Base-by-base conservation (phyloP, 345 rosid species). In the Adansonia digitata region DNA sequence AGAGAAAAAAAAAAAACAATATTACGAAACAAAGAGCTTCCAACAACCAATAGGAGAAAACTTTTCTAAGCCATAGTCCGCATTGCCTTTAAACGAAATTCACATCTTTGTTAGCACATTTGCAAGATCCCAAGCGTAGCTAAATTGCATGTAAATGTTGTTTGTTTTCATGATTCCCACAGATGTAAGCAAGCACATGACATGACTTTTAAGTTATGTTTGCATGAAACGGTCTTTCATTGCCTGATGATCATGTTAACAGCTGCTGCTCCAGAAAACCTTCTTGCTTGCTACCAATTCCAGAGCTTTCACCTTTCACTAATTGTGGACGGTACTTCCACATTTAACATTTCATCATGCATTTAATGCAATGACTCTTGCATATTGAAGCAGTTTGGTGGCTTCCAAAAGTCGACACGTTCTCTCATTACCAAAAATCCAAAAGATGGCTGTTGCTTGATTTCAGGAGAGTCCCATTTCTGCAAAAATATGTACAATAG, bases 361-460 rank as follows among this genome's bases (percentile, higher is more conserved):
- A 68, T 27, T 29, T 69, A 59, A 48, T 69, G 72, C 56, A 34
- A 68, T 27, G 14, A 48, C 22, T 18, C 17, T 8, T 5, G 73
- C 29, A 51, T 5, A n/a, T 5, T 42, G 29, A 69, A 69, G 73
- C 45, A 69, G 17, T 31, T 29, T 20, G 60, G 20, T 31, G 63
- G 60, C 26, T 18, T 49, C 26, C 73, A 31, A 31, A 69, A 69
- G 5, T 34, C 10, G 9, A 29, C 59, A 10, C 56, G 11, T 17
- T 68, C 15, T 72, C 53, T 42, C 37, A n/a, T 42, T 26, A 57
- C 55, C 67, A 72, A 18, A 72, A 10, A 26, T 59, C 68, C 39
- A 59, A 73, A 72, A 59, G 52, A 59, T 73, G 40, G 68, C 66
- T 17, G 20, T 26, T 55, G 35, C 22, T 55, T 46, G 42, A 42